Percentiles rank a stretch among this genome's conserved stretches.
phyloP scores from a whole-genome alignment of 148 eudicot species.

The Cornus florida region DNA sequence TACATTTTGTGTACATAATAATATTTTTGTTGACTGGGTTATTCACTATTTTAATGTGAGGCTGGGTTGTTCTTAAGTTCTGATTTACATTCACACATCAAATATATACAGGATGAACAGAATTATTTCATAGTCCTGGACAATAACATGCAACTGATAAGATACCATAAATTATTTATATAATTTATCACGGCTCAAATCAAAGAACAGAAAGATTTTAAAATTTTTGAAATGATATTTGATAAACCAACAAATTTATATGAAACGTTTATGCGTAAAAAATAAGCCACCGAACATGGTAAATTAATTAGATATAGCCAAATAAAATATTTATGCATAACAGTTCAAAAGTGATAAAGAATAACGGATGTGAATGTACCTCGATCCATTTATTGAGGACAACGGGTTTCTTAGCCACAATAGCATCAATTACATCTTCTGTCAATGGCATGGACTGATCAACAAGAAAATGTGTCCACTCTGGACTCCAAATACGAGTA shows the following conservation, averaged over 20 bases:
- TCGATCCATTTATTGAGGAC: conserved; percentile 73
- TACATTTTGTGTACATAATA: too few species aligned
- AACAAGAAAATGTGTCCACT: conserved; percentile 90
- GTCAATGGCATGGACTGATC: conserved; percentile 67
- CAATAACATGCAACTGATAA: not conserved
- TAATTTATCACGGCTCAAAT: conserved; percentile 4
- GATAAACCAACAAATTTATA: not conserved
- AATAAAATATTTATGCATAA: not conserved
- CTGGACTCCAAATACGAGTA: conserved; percentile 54
- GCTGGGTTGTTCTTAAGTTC: not conserved
- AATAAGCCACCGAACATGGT: not conserved
- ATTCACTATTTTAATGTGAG: too few species aligned
- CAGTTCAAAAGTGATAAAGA: not conserved
- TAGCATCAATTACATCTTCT: conserved; percentile 64
- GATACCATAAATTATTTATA: not conserved
- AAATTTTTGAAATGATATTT: not conserved
- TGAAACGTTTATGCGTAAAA: not conserved
- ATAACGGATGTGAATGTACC: conserved; percentile 41
- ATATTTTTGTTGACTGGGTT: too few species aligned
- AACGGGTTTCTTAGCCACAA: conserved; percentile 64
- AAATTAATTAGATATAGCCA: not conserved
- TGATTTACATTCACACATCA: not conserved
- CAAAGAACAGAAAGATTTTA: not conserved
- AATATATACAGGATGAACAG: not conserved
- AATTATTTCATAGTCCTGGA: not conserved